Percentiles rank a stretch among this genome's conserved stretches.
These are phyloP conservation scores for Yamadazyma triangularis DNA, from an alignment of 1,139 yeast genomes.

Conservation along the genomic window DNA sequence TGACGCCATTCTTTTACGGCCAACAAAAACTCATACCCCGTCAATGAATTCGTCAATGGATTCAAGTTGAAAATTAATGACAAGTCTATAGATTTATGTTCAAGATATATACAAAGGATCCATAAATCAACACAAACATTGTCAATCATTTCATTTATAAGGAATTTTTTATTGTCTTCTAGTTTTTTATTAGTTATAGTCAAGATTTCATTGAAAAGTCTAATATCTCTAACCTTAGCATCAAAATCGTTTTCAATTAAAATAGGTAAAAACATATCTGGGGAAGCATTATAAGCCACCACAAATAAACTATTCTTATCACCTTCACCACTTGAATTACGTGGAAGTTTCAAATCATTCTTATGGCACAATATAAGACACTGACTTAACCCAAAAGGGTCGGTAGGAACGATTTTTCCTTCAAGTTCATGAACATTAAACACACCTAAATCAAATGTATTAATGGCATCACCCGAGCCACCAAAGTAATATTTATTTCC, in stretches of 20 bases:
- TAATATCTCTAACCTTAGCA: slow-evolving; percentile 20
- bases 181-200: background rate
- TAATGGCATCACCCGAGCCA: slow-evolving; percentile 1
- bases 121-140: slow-evolving; percentile 37
- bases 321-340: slow-evolving; percentile 1
- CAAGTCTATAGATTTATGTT: slow-evolving; percentile 16
- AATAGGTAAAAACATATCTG: slow-evolving; percentile 40
- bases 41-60: too few species aligned
- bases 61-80: slow-evolving; percentile 17
- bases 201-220: slow-evolving; percentile 12
- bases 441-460: slow-evolving; percentile 35
- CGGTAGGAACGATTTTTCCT: slow-evolving; percentile 29
- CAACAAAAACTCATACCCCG: slow-evolving; percentile 17
- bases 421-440: slow-evolving; percentile 27
- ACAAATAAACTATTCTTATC: slow-evolving; percentile 21
- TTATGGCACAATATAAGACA: slow-evolving; percentile 30
- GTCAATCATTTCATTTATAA: slow-evolving; percentile 33
- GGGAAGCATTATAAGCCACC: slow-evolving; percentile 36
- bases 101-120: slow-evolving; percentile 23
- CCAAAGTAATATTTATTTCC: slow-evolving; percentile 12
- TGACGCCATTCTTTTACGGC: slow-evolving; percentile 24
- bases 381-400: slow-evolving; percentile 39
- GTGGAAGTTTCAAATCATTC: slow-evolving; percentile 29
- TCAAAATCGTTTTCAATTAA: slow-evolving; percentile 32
- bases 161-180: slow-evolving; percentile 6